Conservation (phyloP, 192 early-diverging fungal species). For the Obelidium mucronatum region DNA sequence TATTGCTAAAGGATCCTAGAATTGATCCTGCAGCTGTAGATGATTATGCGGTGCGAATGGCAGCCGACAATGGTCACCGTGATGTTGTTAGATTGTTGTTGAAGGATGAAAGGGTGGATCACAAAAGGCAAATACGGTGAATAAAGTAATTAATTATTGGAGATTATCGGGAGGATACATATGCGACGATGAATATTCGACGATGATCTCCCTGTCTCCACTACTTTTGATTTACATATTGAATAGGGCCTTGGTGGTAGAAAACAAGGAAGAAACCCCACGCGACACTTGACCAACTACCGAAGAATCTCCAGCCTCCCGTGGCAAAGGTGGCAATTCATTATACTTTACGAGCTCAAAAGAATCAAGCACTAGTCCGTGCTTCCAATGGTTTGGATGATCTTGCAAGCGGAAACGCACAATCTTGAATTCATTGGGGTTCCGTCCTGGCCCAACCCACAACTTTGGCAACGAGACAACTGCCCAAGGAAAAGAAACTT, state of each 20-base stretch:
- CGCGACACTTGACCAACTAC: too few species aligned
- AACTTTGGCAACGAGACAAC: too few species aligned
- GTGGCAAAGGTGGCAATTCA: too few species aligned
- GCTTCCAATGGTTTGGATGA: not conserved
- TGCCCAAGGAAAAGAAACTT: not conserved
- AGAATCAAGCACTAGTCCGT: not conserved
- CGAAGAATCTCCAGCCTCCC: too few species aligned
- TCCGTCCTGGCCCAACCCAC: not conserved
- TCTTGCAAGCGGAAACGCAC: not conserved
- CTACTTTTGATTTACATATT: too few species aligned
- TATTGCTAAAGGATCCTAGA: not conserved
- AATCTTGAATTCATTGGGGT: not conserved
- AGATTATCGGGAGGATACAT: too few species aligned
- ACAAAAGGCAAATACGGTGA: too few species aligned
- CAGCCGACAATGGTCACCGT: not conserved
- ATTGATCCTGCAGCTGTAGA: not conserved
- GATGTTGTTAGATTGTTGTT: not conserved
- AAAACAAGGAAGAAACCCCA: too few species aligned
- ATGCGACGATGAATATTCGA: too few species aligned
- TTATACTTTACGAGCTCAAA: not conserved
- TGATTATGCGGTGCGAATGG: not conserved
- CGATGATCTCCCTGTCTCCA: too few species aligned
- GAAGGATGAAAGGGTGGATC: not conserved
- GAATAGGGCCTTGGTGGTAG: too few species aligned
- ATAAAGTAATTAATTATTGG: too few species aligned